Base-by-base conservation (phyloP, 345 rosid genomes). In the Cardamine chenopodiifolia region DNA sequence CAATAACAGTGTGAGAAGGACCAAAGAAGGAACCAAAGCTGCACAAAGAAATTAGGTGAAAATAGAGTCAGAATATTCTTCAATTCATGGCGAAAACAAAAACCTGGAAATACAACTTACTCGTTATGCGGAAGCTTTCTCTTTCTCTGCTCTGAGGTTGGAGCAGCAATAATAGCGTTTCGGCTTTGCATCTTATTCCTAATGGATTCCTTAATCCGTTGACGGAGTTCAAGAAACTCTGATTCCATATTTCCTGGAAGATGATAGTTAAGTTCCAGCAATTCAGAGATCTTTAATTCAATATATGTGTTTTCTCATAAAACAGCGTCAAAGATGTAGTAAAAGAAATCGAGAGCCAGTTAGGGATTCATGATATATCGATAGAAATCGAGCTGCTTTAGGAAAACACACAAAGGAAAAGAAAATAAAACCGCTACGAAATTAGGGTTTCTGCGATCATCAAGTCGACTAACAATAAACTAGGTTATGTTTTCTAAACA, bases 21-120 rank as follows among this genome's bases (percentile, higher is more conserved):
- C 98, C 97, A 87, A 89, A 93, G 78, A 93, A 93, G 25, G 93
- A 88, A 34, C 98, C 96, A 80, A 70, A 90, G 53, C 97, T 89
- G 88, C 78, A 75, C 14, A 44, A 17, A 68, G 29, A 54, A 8
- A 13, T 35, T 19, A 19, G 23, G 14, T 7, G 3, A 17, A 55
- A 54, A 40, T 22, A 63, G 25, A 45, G 40, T 28, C 35, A 45
- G 23, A 45, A 31, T 17, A 18, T 25, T 54, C 26, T 23, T 53
- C 7, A 39, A 26, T 17, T n/a, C 13, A 25, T 54, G 62, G 52
- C 3, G 35, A 15, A 68, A 54, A 37, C 32, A 39, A 28, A 55
- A 55, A 54, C 12, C 10, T 14, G 19, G 9, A 15, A 54, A 54
- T 54, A 57, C 0, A 63, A 82, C 86, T 79, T 74, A 88, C 96